These are phyloP conservation scores for Aotearoamyces nothofagi DNA, from an alignment of 2,329 filamentous ascomycete genomes.

Conservation along the genomic window DNA sequence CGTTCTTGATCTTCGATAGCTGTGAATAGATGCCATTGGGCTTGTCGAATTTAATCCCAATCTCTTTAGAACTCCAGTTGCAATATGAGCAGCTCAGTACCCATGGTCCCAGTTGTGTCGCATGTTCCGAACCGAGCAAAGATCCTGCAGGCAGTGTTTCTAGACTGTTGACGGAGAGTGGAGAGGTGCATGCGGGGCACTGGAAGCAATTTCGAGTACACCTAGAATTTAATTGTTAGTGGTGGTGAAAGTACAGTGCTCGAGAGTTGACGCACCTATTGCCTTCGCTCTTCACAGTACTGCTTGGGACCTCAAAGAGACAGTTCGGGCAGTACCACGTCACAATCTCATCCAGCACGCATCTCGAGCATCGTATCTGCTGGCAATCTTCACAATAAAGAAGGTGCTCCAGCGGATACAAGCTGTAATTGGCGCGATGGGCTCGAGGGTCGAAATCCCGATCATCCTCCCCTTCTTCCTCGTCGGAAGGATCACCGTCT, in stretches of 20 bases:
- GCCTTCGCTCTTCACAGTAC: conserved; percentile 80
- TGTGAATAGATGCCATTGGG: conserved; percentile 76
- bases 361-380: conserved; percentile 85
- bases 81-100: conserved; percentile 82
- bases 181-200: conserved; percentile 76
- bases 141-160: conserved; percentile 28
- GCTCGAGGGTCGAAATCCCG: conserved; percentile 75
- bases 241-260: background rate
- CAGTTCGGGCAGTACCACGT: conserved; percentile 94
- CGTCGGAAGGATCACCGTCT: conserved; percentile 9
- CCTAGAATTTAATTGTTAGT: conserved; percentile 26
- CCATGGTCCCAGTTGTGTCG: conserved; percentile 42
- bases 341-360: conserved; percentile 83
- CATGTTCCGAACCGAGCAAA: conserved; percentile 18
- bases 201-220: conserved; percentile 93
- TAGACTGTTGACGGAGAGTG: conserved; percentile 59
- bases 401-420: conserved; percentile 86
- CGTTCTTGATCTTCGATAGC: conserved; percentile 54
- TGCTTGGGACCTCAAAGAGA: conserved; percentile 89
- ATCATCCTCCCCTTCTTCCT: conserved; percentile 51
- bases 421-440: conserved; percentile 73
- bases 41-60: conserved; percentile 81
- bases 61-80: conserved; percentile 81
- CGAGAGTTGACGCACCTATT: conserved; percentile 49
- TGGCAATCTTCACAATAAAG: conserved; percentile 97